These are phyloP conservation scores for Tuber brumale DNA, from an alignment of 495 filamentous ascomycete genomes.

Conservation along the genomic window DNA sequence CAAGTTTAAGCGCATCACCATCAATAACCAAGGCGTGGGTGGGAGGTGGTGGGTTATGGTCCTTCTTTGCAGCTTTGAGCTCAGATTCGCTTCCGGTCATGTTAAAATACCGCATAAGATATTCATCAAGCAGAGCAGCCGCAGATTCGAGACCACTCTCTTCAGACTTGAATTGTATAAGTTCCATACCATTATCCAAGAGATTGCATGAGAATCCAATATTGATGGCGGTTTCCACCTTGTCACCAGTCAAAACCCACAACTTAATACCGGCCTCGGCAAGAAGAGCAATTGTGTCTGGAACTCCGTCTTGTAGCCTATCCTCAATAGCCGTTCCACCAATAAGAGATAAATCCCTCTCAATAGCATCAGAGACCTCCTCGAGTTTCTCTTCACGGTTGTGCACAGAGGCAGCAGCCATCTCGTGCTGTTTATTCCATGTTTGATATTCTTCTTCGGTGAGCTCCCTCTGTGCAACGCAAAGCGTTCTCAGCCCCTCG, in stretches of 20 bases:
- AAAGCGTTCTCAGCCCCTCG: slow-evolving; percentile 91
- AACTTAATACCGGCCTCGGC: slow-evolving; percentile 95
- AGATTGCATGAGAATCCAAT: slow-evolving; percentile 99
- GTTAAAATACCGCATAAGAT: slow-evolving; percentile 59
- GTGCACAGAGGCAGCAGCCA: slow-evolving; percentile 74
- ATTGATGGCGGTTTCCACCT: slow-evolving; percentile 99
- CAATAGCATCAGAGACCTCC: slow-evolving; percentile 78
- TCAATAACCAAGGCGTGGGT: slow-evolving; percentile 98
- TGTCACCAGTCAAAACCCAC: slow-evolving; percentile 99
- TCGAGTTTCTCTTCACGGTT: slow-evolving; percentile 94
- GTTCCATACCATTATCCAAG: slow-evolving; percentile 93
- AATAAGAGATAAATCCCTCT: slow-evolving; percentile 79
- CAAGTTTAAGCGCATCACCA: slow-evolving; percentile 85
- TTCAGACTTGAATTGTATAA: slow-evolving; percentile 81
- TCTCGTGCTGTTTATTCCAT: slow-evolving; percentile 81
- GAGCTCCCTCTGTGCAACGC: slow-evolving; percentile 80
- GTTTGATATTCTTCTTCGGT: slow-evolving; percentile 76
- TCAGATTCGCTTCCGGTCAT: slow-evolving; percentile 86
- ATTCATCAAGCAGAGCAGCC: slow-evolving; percentile 62
- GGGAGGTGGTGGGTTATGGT: slow-evolving; percentile 74
- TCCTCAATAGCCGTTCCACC: slow-evolving; percentile 98
- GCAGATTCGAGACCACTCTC: slow-evolving; percentile 63
- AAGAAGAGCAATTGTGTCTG: slow-evolving; percentile 88
- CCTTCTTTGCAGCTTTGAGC: slow-evolving; percentile 65
- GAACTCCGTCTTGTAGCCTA: slow-evolving; percentile 92